Evolutionary conservation across 140 eudicot species (phyloP), one percentile per base, ranked within the genome.

Genomic region (Erigeron philadelphicus): DNA sequence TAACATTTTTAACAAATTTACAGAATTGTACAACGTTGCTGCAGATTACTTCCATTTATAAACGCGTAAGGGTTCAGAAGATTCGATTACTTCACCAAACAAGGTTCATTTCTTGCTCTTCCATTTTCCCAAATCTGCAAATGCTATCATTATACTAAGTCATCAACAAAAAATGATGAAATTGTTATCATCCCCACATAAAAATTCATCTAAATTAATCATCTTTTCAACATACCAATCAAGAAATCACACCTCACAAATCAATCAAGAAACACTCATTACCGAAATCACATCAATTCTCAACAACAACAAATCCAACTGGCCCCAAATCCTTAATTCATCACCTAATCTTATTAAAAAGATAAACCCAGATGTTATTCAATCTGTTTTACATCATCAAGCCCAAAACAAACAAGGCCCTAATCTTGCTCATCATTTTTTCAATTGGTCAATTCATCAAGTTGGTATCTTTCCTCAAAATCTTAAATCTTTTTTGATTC

Each of bases 311-410:
- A 83, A 85, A 49, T 73, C 64, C 18, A 75, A 82, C 80, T 91
- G 97, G 97, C 72, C 77, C 42, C 53, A 53, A 38, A 76, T 88
- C 45, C 64, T 91, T 48, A 86, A 84, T n/a, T 85, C 95, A 4
- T 88, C 95, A 10, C 67, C 77, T 13, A 69, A 85, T 74, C 75
- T 77, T 2, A 59, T 72, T 5, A 84, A 73, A 47, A 56, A 60
- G 64, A 79, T 91, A 23, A 84, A 79, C 71, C 78, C 96, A 9
- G 84, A 84, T 70, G 89, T 91, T 43, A 80, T 91, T n/a, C 83
- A 76, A 58, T 82, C 91, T 3, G 96, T 91, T 72, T 87, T 91
- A 31, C 38, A 31, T 70, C 80, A 68, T 18, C 79, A 72, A 18
- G 78, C 76, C 61, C 78, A 70, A 7, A 54, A 74, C 15, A 10